These are phyloP conservation scores for Saccharomyces eubayanus DNA, from an alignment of 805 yeast species.

Conservation along the genomic window DNA sequence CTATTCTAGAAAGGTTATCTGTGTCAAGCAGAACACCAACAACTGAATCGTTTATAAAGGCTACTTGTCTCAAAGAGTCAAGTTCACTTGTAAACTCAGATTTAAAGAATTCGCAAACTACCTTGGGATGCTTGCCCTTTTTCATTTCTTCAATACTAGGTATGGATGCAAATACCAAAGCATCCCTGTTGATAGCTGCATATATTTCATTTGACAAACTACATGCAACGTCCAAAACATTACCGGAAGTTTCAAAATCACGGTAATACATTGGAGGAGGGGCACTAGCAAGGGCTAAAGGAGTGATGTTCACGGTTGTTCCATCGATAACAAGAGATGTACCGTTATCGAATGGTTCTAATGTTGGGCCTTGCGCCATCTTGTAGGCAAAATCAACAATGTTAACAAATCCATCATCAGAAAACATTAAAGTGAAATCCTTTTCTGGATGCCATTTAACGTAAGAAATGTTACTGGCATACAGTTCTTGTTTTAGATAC, in stretches of 20 bases:
- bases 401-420: conserved; percentile 44
- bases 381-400: conserved; percentile 61
- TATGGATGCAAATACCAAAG: conserved; percentile 40
- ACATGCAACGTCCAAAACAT: conserved; percentile 58
- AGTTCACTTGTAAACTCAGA: conserved; percentile 32
- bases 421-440: conserved; percentile 65
- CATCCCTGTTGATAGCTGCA: conserved; percentile 48
- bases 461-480: conserved; percentile 30
- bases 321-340: conserved; percentile 81
- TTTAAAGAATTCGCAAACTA: conserved; percentile 28
- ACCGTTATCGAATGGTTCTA: conserved; percentile 65
- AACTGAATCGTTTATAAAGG: conserved; percentile 42
- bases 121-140: conserved; percentile 40
- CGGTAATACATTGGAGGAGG: conserved; percentile 91
- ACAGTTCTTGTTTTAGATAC: conserved; percentile 81
- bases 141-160: conserved; percentile 37
- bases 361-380: conserved; percentile 59
- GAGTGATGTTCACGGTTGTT: conserved; percentile 59
- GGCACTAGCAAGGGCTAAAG: conserved; percentile 72
- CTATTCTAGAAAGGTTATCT: conserved; percentile 41
- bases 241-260: conserved; percentile 46
- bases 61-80: conserved; percentile 56
- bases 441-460: conserved; percentile 85
- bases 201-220: conserved; percentile 48
- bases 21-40: conserved; percentile 58